Evolutionary conservation across 2,329 filamentous ascomycete genomes (phyloP).

Genomic region (Sporothrix pseudoabietina): DNA sequence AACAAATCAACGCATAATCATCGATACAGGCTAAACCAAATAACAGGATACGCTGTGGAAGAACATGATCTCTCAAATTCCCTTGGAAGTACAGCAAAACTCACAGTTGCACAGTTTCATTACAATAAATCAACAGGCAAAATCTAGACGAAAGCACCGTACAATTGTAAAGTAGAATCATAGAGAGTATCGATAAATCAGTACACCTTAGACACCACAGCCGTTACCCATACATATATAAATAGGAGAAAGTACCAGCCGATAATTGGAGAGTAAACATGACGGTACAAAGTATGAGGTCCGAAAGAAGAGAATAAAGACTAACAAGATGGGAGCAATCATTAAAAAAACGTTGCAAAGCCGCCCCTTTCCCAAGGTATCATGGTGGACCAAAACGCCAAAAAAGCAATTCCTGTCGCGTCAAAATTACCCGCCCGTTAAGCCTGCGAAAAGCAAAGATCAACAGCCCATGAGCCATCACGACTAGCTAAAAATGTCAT

Average conservation of each 20-base stretch:
- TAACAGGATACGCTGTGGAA: neutral
- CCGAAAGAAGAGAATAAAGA: neutral
- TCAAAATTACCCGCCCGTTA: neutral
- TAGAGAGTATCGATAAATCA: neutral
- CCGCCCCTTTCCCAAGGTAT: slow-evolving; percentile 16
- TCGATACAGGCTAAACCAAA: neutral
- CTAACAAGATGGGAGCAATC: neutral
- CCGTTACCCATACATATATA: neutral
- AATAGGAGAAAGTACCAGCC: neutral
- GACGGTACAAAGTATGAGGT: neutral
- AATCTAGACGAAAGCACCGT: neutral
- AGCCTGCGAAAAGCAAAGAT: neutral
- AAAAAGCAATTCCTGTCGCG: neutral
- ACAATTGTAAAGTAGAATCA: neutral
- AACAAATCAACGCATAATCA: neutral
- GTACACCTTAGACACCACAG: neutral
- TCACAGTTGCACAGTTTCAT: neutral
- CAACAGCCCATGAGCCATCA: neutral
- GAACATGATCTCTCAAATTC: neutral
- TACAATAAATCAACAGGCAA: neutral
- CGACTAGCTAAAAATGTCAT: neutral
- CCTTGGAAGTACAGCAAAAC: neutral
- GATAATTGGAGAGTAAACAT: neutral
- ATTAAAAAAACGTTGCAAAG: neutral
- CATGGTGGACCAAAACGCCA: neutral